Conservation (phyloP, 257 asterid genomes). For the Gentiana straminea region DNA sequence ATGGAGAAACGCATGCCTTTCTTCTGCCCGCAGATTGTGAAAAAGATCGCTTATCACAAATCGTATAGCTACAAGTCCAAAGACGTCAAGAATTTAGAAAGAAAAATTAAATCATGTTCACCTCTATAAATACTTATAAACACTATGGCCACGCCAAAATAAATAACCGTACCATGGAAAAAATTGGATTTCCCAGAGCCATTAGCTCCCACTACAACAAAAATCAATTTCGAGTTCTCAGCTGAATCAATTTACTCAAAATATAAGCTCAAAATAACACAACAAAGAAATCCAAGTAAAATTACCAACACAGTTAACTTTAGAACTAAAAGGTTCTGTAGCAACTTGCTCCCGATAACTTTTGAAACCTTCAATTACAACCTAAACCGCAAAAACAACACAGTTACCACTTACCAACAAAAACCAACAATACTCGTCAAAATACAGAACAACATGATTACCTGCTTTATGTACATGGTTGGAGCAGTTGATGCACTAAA, state of each 20-base stretch:
- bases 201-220: constrained; percentile 87
- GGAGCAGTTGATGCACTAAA: background rate
- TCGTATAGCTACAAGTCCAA: constrained; percentile 66
- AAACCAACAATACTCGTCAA: background rate
- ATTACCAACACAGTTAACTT: constrained; percentile 95
- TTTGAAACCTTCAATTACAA: constrained; percentile 96
- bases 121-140: no score
- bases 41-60: constrained; percentile 91
- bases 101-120: background rate
- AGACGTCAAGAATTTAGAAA: constrained; percentile 4
- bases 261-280: background rate
- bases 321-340: constrained; percentile 80
- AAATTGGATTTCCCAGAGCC: constrained; percentile 98
- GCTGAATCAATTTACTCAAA: background rate
- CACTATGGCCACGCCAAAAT: no score
- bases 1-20: constrained; percentile 83
- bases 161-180: constrained; percentile 59
- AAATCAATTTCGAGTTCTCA: constrained; percentile 2
- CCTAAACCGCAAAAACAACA: constrained; percentile 24
- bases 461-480: constrained; percentile 82
- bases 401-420: background rate
- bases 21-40: constrained; percentile 92
- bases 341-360: constrained; percentile 89
- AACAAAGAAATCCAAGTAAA: constrained; percentile 1
- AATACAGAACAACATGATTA: constrained; percentile 7